These are phyloP conservation scores for Scheffersomyces lignosus DNA, from an alignment of 805 yeast species.

Conservation along the genomic window DNA sequence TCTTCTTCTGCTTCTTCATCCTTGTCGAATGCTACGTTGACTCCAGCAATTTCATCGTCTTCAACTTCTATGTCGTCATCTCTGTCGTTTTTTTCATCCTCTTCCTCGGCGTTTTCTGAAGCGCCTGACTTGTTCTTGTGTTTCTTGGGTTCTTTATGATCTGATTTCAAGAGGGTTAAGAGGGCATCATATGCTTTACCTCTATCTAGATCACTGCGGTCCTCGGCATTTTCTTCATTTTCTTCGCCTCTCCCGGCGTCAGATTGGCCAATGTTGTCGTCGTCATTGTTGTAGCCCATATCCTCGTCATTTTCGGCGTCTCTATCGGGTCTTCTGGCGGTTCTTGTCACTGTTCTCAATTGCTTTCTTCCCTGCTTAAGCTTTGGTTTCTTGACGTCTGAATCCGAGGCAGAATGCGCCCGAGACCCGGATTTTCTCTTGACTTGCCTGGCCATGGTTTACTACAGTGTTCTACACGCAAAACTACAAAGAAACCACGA, in stretches of 20 bases:
- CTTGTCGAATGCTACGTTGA: constrained; percentile 14
- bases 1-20: constrained; percentile 24
- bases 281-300: constrained; percentile 4
- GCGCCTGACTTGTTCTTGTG: constrained; percentile 2
- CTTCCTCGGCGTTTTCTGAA: constrained; percentile 6
- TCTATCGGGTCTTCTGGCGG: constrained; percentile 39
- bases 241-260: no score
- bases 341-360: constrained; percentile 58
- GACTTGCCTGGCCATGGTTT: constrained; percentile 5
- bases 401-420: not conserved
- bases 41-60: constrained; percentile 12
- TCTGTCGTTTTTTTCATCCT: constrained; percentile 9
- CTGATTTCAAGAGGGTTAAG: constrained; percentile 57
- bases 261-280: constrained; percentile 1
- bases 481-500: no score
- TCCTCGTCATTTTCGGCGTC: constrained; percentile 13
- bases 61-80: constrained; percentile 14
- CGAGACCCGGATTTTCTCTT: constrained; percentile 1
- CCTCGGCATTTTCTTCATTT: constrained; percentile 14
- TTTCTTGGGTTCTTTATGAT: constrained; percentile 30
- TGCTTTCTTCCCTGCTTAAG: constrained; percentile 59
- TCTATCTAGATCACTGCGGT: constrained; percentile 15
- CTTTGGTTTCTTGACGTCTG: constrained; percentile 7
- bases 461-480: no score
- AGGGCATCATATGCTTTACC: constrained; percentile 66